phyloP scores from a whole-genome alignment of 1,139 yeast species.

The Saccharomyces hybrid region DNA sequence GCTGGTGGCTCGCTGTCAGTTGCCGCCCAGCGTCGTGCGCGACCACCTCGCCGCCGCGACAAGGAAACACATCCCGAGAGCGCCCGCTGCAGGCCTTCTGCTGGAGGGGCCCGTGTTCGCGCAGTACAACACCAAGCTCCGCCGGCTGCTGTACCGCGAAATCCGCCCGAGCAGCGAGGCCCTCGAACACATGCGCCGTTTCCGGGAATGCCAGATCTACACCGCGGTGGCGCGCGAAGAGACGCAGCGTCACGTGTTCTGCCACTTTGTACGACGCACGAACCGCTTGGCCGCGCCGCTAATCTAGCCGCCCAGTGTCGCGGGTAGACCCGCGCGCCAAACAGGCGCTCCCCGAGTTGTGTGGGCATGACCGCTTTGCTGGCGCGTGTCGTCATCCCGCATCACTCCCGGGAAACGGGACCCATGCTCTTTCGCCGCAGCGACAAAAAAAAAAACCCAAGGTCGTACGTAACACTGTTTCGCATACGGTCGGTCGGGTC shows the following conservation, averaged over 20 bases:
- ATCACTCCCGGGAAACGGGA: not conserved
- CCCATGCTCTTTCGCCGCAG: not conserved
- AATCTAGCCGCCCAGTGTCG: not conserved
- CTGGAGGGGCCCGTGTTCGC: slow-evolving; percentile 2
- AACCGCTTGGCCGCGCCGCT: not conserved
- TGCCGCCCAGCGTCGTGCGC: not conserved
- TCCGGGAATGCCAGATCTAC: not conserved
- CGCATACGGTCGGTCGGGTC: not conserved
- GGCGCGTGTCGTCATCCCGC: slow-evolving; percentile 1
- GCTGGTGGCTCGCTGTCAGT: not conserved
- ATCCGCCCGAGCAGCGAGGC: not conserved
- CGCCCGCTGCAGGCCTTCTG: slow-evolving; percentile 1
- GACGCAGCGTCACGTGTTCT: not conserved
- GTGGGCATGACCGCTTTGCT: not conserved
- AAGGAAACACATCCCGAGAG: slow-evolving; percentile 1
- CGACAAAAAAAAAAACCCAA: no score
- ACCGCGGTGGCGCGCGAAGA: not conserved
- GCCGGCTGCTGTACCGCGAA: not conserved
- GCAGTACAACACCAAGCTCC: slow-evolving; percentile 1
- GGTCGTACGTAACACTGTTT: not conserved
- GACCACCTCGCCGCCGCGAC: not conserved
- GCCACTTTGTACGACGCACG: not conserved
- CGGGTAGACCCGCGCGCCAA: not conserved
- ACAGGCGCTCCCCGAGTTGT: no score
- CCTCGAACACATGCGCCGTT: not conserved